Conservation (phyloP, 371 early-diverging fungal species). For the Zychaea mexicana region DNA sequence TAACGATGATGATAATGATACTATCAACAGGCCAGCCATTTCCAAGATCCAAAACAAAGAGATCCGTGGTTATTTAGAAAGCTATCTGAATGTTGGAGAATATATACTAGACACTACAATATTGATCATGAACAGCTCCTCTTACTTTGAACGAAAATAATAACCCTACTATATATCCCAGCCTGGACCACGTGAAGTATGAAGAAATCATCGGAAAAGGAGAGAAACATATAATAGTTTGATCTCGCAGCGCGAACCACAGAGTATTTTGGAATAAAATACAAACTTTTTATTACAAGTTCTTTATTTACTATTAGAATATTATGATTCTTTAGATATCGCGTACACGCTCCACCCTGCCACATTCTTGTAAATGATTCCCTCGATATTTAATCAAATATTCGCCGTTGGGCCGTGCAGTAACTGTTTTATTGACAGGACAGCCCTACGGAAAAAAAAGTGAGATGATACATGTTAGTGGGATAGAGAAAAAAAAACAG, state of each 20-base stretch:
- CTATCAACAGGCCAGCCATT: constrained; percentile 58
- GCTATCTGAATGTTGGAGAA: constrained; percentile 71
- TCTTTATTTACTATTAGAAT: not conserved
- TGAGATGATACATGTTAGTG: not conserved
- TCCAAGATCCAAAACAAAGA: constrained; percentile 59
- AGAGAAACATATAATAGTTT: not conserved
- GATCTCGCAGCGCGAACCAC: not conserved
- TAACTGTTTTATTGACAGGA: constrained; percentile 69
- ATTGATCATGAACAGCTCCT: constrained; percentile 54
- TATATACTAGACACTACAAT: constrained; percentile 64
- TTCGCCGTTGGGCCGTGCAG: constrained; percentile 57
- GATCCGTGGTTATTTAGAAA: constrained; percentile 52
- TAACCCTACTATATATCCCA: not conserved
- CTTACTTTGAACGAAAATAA: constrained; percentile 55
- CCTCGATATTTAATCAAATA: constrained; percentile 67
- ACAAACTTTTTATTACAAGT: not conserved
- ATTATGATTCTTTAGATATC: constrained; percentile 28
- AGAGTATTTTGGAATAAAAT: too few species aligned
- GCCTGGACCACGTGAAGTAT: constrained; percentile 5
- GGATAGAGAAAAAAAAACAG: constrained; percentile 32
- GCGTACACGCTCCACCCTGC: constrained; percentile 44
- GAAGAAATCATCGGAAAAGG: too few species aligned
- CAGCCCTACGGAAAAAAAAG: constrained; percentile 32
- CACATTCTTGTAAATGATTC: constrained; percentile 59
- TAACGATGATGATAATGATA: too few species aligned